phyloP scores from a whole-genome alignment of 148 eudicot genomes.

The Camellia lanceoleosa region DNA sequence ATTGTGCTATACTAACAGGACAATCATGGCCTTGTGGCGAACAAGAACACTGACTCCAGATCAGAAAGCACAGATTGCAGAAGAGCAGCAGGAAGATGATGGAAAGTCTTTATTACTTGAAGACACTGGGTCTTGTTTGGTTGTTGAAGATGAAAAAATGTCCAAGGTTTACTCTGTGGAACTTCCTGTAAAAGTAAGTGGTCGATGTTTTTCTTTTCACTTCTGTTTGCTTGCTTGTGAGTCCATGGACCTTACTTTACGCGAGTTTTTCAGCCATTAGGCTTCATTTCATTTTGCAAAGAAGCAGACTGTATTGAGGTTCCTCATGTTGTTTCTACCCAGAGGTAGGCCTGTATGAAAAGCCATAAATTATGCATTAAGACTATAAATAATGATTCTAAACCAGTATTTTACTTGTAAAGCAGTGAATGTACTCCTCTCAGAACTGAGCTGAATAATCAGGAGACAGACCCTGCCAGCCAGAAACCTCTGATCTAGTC shows the following conservation, averaged over 20 bases:
- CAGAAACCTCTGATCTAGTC: not conserved
- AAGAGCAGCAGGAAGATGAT: constrained; percentile 57
- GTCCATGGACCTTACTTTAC: not conserved
- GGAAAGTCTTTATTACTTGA: constrained; percentile 34
- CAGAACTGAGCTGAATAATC: not conserved
- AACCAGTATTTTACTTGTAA: not conserved
- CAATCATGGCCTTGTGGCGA: constrained; percentile 81
- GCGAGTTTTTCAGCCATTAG: not conserved
- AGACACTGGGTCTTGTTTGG: constrained; percentile 30
- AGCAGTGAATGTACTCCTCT: not conserved
- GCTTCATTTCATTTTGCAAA: not conserved
- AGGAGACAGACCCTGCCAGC: not conserved
- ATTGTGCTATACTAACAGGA: constrained; percentile 38
- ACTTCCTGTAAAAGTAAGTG: constrained; percentile 70
- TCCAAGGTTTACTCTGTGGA: constrained; percentile 48
- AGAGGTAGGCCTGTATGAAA: too few relatives aligned
- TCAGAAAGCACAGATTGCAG: constrained; percentile 53
- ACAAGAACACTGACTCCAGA: constrained; percentile 58
- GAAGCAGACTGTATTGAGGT: not conserved
- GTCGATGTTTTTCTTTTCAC: constrained; percentile 11
- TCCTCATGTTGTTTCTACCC: not conserved
- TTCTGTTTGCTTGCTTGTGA: not conserved
- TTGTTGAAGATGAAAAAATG: constrained; percentile 56
- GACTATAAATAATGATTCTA: not conserved
- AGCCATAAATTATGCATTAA: too few relatives aligned